Conservation (phyloP, 345 rosid genomes). For the Leavenworthia alabamica region DNA sequence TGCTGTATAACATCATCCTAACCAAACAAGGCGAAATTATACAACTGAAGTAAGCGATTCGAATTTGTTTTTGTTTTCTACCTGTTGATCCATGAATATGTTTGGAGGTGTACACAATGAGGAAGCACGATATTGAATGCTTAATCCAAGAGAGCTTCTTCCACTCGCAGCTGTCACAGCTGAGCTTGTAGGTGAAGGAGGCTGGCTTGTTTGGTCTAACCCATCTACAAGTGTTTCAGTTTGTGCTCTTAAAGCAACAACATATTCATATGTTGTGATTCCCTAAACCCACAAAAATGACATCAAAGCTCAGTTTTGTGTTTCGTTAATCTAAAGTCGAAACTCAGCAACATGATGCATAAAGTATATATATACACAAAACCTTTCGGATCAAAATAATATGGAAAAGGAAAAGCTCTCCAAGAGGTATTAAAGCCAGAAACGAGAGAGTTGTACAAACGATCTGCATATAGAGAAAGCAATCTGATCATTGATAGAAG, state of each 20-base stretch:
- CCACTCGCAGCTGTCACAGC: constrained; percentile 79
- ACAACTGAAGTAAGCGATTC: not conserved
- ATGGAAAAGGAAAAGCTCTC: constrained; percentile 90
- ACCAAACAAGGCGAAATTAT: too few species aligned
- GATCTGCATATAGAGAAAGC: constrained; percentile 39
- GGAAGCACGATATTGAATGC: constrained; percentile 78
- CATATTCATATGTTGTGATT: constrained; percentile 88
- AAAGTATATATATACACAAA: not conserved
- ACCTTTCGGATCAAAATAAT: constrained; percentile 84
- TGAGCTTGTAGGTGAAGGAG: constrained; percentile 76
- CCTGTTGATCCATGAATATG: constrained; percentile 94
- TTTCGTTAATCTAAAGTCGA: not conserved
- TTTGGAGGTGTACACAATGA: constrained; percentile 93
- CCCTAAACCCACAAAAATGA: constrained; percentile 45
- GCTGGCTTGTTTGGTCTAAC: constrained; percentile 63
- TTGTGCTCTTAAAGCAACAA: constrained; percentile 86
- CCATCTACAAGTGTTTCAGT: constrained; percentile 68
- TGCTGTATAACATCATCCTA: too few species aligned
- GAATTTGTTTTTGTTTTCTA: constrained; percentile 10
- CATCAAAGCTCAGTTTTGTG: not conserved
- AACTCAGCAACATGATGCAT: not conserved
- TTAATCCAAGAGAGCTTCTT: constrained; percentile 79
- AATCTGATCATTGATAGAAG: constrained; percentile 1
- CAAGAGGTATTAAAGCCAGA: constrained; percentile 74
- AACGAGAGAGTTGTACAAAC: constrained; percentile 73